Conservation (phyloP, 106 monocot genomes). For the Allium cepa region DNA sequence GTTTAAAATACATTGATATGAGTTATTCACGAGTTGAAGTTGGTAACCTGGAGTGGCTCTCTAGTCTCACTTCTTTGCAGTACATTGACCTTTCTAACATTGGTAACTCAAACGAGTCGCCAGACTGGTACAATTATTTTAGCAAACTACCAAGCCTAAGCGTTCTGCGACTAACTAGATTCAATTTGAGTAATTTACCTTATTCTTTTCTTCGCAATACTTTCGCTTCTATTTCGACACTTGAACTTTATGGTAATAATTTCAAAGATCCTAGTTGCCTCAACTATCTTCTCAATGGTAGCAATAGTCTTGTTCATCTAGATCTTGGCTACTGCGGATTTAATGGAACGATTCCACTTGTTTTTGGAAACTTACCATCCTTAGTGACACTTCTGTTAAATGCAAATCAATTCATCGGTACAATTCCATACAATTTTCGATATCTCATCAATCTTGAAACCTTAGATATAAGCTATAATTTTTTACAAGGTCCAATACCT, state of each 20-base stretch:
- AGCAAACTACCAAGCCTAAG: not conserved
- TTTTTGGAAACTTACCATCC: not conserved
- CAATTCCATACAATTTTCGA: not conserved
- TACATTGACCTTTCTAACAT: not conserved
- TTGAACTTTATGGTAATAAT: not conserved
- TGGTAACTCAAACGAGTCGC: not conserved
- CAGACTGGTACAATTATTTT: not conserved
- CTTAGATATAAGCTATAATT: conserved; percentile 1
- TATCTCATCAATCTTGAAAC: not conserved
- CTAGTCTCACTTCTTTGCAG: not conserved
- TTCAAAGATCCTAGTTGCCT: not conserved
- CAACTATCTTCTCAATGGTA: not conserved
- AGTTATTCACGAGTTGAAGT: no score
- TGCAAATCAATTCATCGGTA: not conserved
- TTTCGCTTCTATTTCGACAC: not conserved
- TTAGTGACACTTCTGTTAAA: not conserved
- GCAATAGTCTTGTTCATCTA: not conserved
- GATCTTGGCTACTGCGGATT: not conserved
- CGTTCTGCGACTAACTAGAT: not conserved
- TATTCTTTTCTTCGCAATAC: not conserved
- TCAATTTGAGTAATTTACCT: not conserved
- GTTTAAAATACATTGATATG: not conserved
- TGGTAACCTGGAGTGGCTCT: not conserved
- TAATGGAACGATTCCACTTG: not conserved
- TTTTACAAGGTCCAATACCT: no score